Conservation (phyloP, 306 rosid species). For the Cucurbita ficifolia region DNA sequence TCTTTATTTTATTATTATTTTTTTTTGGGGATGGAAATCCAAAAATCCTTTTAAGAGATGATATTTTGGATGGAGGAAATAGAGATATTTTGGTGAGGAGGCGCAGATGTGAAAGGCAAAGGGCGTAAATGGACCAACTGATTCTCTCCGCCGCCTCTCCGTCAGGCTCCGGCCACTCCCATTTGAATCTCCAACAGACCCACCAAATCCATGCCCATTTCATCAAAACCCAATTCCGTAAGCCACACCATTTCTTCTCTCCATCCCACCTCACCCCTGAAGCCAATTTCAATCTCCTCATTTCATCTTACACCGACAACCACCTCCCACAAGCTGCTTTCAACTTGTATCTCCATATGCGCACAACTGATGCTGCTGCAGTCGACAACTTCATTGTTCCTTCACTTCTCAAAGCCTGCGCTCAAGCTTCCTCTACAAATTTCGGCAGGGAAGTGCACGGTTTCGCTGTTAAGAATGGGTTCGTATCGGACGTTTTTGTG, state of each 20-base stretch:
- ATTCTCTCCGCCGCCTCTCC: not conserved
- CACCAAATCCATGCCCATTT: conserved; percentile 45
- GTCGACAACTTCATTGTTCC: conserved; percentile 48
- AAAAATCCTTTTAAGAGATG: too few species aligned
- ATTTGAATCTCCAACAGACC: conserved; percentile 23
- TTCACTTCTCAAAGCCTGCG: conserved; percentile 58
- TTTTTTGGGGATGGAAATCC: too few species aligned
- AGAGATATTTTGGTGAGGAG: not conserved
- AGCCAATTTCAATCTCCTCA: conserved; percentile 40
- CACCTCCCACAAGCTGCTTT: conserved; percentile 22
- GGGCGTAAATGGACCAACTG: not conserved
- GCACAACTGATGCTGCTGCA: conserved; percentile 17
- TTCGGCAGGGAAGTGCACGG: conserved; percentile 47
- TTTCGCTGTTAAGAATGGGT: conserved; percentile 35
- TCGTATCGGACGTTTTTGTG: conserved; percentile 25
- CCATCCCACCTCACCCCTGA: conserved; percentile 20
- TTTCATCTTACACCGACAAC: conserved; percentile 44
- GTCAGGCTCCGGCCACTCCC: not conserved
- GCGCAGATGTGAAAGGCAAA: not conserved
- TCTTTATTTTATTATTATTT: too few species aligned
- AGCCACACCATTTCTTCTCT: conserved; percentile 17
- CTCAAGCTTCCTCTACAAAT: conserved; percentile 11
- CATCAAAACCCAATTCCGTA: conserved; percentile 33
- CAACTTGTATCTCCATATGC: conserved; percentile 30
- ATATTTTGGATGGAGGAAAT: not conserved